phyloP scores from a whole-genome alignment of 345 rosid species.

The Hypericum perforatum region DNA sequence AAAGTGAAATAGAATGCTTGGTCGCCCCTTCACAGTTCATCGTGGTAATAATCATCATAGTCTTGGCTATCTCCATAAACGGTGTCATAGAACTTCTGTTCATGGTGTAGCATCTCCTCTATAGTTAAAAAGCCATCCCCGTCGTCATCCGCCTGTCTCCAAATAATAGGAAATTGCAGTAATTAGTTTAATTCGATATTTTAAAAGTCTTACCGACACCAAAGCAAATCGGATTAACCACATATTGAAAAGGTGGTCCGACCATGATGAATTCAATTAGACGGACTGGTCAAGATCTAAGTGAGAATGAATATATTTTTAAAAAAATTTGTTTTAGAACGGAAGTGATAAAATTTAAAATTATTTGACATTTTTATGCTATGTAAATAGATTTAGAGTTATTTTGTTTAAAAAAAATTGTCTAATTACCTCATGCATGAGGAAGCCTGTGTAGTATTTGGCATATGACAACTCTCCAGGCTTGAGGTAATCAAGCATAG shows the following conservation, averaged over 20 bases:
- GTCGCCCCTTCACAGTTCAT: slow-evolving; percentile 31
- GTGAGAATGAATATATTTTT: too few species aligned
- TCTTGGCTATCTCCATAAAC: slow-evolving; percentile 24
- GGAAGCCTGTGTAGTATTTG: slow-evolving; percentile 38
- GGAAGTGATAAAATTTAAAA: background rate
- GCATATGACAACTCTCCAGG: slow-evolving; percentile 62
- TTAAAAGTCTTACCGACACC: too few species aligned
- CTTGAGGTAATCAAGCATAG: slow-evolving; percentile 45
- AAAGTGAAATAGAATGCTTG: too few species aligned
- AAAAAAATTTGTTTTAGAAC: too few species aligned
- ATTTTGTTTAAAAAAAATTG: too few species aligned
- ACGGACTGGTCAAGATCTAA: too few species aligned
- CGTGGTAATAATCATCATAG: slow-evolving; percentile 34
- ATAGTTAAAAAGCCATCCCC: slow-evolving; percentile 44
- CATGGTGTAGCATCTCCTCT: slow-evolving; percentile 52
- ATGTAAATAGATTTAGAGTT: too few species aligned
- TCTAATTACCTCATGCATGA: slow-evolving; percentile 34
- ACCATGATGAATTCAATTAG: too few species aligned
- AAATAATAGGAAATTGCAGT: background rate
- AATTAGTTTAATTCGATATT: too few species aligned
- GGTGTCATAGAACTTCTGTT: slow-evolving; percentile 42
- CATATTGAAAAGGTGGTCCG: too few species aligned
- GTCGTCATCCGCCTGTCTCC: slow-evolving; percentile 49
- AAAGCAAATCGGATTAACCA: too few species aligned
- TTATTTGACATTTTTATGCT: background rate